Conservation (phyloP, 2,329 filamentous ascomycete species). For the Trichoderma hamatum region DNA sequence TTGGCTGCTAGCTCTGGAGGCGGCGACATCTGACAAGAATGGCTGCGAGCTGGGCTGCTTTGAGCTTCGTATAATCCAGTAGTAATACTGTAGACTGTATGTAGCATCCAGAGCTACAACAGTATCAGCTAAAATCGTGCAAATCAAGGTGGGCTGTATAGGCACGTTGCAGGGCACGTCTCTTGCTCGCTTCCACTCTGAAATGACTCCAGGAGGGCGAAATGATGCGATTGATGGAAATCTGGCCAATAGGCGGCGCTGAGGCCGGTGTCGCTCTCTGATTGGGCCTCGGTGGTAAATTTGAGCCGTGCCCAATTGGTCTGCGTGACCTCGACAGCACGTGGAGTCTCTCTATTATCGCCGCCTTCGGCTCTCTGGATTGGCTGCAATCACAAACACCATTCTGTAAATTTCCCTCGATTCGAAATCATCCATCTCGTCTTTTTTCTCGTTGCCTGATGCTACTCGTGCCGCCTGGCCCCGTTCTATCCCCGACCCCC, state of each 20-base stretch:
- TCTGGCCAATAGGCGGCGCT: slow-evolving; percentile 35
- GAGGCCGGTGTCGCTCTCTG: slow-evolving; percentile 28
- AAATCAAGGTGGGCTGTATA: background rate
- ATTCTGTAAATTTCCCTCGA: background rate
- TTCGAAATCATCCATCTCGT: background rate
- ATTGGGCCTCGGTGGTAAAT: slow-evolving; percentile 35
- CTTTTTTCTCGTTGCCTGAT: slow-evolving; percentile 18
- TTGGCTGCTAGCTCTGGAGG: slow-evolving; percentile 6
- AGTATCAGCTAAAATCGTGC: background rate
- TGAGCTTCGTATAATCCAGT: background rate
- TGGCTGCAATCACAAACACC: slow-evolving; percentile 2
- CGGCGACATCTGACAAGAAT: background rate
- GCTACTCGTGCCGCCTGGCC: background rate
- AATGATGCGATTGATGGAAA: slow-evolving; percentile 37
- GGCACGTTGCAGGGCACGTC: slow-evolving; percentile 11
- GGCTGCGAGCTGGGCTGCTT: background rate
- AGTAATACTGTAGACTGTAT: too few relatives aligned
- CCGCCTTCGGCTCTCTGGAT: slow-evolving; percentile 2
- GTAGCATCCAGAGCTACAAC: background rate
- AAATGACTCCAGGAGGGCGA: slow-evolving; percentile 35
- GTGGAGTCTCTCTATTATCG: slow-evolving; percentile 13
- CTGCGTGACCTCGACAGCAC: slow-evolving; percentile 26
- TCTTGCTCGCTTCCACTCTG: slow-evolving; percentile 7
- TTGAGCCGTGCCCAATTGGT: slow-evolving; percentile 29
- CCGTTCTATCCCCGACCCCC: background rate